Base-by-base conservation (phyloP, 164 flowering plant genomes). In the Euptelea pleiosperma region DNA sequence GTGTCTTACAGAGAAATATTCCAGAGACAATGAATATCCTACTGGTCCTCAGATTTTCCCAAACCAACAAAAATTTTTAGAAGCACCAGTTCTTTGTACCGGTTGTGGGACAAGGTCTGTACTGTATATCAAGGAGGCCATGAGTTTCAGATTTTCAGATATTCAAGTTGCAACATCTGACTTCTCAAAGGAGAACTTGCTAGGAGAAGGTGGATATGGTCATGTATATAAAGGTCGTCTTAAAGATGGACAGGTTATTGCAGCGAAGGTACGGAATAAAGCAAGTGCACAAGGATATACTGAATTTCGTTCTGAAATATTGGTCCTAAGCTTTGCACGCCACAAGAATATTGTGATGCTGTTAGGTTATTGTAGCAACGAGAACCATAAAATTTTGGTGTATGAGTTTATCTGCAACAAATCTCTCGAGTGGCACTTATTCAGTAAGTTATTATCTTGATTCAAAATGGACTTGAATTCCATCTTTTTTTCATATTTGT, bases 151-250 rank as follows among this genome's bases (percentile, higher is more conserved):
- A 44, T 73, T 53, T 55, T 39, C 75, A 3, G 79, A 79, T 41
- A 70, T 84, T 57, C 78, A 76, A 63, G 73, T 31, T 10, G 86
- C 86, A 33, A 84, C 89, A 24, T 43, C 66, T 25, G 73, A 75
- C 18, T 81, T 81, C 44, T 69, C 83, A 15, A 54, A 54, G 53
- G 75, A 76, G 26, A 79, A 78, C 54, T 61, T 82, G 48, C 18
- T 81, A 46, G 86, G 84, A 56, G 89, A 81, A 74, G 89, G 89
- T 34, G 89, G 86, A 37, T 82, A 70, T 72, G 89, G 89, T 44
- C 70, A 57, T 64, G 86, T 81, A 8, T 82, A 76, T 52, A 79
- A 64, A 67, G 87, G 87, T 52, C 54, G 52, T 58, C 83, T 82
- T 22, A 70, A 65, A 58, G 83, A 82, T 66, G 90, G 87, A 26